Evolutionary conservation across 176 grass and related monocot species (phyloP).

Genomic region (Chloris gayana): DNA sequence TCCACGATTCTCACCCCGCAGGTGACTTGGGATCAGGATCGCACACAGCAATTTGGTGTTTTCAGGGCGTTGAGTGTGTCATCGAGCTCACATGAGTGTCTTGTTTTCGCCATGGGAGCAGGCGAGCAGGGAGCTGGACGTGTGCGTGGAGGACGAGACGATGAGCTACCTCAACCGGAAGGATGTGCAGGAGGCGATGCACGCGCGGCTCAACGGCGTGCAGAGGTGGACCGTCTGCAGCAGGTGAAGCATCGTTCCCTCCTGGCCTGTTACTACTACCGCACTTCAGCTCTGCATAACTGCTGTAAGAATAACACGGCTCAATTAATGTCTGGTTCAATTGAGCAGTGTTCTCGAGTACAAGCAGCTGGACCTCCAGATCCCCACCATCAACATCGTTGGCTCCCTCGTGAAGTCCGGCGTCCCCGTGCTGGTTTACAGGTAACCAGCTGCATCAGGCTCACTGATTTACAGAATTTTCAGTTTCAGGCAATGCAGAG

Average conservation of each 20-base stretch:
- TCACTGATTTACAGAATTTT: neutral
- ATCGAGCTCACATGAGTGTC: neutral
- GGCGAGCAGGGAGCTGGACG: constrained; percentile 73
- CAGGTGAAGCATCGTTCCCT: constrained; percentile 47
- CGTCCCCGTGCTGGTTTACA: constrained; percentile 83
- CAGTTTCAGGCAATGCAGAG: neutral
- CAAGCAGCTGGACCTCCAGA: constrained; percentile 82
- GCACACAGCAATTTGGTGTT: neutral
- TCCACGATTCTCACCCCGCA: constrained; percentile 69
- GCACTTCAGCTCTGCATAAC: neutral
- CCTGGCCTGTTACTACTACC: neutral
- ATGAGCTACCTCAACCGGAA: constrained; percentile 87
- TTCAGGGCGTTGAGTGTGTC: too few relatives aligned
- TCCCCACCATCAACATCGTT: constrained; percentile 78
- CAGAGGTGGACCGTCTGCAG: constrained; percentile 85
- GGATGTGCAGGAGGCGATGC: constrained; percentile 79
- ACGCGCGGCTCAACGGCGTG: constrained; percentile 68
- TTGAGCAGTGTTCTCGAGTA: constrained; percentile 82
- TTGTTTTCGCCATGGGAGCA: constrained; percentile 37
- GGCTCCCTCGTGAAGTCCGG: constrained; percentile 75
- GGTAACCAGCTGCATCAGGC: constrained; percentile 36
- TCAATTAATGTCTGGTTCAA: neutral
- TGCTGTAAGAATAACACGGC: neutral
- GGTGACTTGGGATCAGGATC: neutral
- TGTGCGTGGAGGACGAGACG: constrained; percentile 93